Conservation (phyloP, 495 filamentous ascomycete genomes). For the Aspergillus avenaceus region DNA sequence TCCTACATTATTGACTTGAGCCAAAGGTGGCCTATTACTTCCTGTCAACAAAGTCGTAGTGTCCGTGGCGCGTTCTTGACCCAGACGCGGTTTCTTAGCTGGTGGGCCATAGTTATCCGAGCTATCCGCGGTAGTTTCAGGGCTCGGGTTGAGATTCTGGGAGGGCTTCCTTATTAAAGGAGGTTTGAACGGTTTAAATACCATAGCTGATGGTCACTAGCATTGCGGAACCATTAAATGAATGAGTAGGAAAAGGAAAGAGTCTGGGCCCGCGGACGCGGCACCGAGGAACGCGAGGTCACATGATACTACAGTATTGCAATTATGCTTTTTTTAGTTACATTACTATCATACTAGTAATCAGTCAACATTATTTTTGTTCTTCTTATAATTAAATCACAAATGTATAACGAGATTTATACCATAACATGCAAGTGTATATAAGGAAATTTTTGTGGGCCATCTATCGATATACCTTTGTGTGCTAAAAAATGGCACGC, state of each 20-base stretch:
- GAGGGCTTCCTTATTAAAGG: conserved; percentile 36
- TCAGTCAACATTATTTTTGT: too few species aligned
- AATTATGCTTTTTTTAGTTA: too few species aligned
- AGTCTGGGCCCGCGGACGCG: not conserved
- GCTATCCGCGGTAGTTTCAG: not conserved
- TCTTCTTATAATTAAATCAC: too few species aligned
- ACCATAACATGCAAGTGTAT: not conserved
- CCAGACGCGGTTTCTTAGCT: conserved; percentile 28
- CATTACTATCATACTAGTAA: too few species aligned
- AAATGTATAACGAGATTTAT: too few species aligned
- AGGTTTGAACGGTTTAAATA: conserved; percentile 45
- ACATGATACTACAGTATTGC: too few species aligned
- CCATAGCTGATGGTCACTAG: conserved; percentile 26
- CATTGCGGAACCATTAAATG: not conserved
- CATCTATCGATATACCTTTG: not conserved
- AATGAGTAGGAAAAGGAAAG: not conserved
- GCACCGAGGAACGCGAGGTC: not conserved
- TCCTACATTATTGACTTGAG: conserved; percentile 28
- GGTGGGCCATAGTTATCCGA: conserved; percentile 14
- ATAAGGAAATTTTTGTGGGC: not conserved
- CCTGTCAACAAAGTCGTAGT: conserved; percentile 9
- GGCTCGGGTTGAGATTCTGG: not conserved
- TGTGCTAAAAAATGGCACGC: too few species aligned
- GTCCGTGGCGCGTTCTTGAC: conserved; percentile 5
- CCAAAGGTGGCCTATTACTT: conserved; percentile 23